phyloP scores from a whole-genome alignment of 192 early-diverging fungal genomes.

The Helicostylum pulchrum region DNA sequence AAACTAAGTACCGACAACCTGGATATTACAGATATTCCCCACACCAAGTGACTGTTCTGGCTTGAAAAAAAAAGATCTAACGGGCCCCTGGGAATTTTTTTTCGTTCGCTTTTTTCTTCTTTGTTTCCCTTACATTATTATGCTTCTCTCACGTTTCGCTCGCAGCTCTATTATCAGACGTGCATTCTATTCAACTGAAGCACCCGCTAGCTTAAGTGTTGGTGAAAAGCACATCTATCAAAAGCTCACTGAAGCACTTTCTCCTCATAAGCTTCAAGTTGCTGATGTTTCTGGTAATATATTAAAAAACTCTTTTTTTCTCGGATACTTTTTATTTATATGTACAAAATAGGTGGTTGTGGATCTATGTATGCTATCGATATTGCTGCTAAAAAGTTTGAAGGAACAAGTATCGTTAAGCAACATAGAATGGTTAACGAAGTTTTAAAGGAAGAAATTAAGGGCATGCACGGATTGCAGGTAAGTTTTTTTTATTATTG shows the following conservation, averaged over 20 bases:
- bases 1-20: no score
- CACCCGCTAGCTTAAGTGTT: conserved; percentile 29
- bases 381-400: conserved; percentile 76
- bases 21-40: no score
- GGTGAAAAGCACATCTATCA: conserved; percentile 76
- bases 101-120: neutral
- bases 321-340: neutral
- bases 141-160: conserved; percentile 7
- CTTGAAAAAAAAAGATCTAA: neutral
- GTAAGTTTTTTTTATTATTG: conserved; percentile 24
- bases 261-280: conserved; percentile 69
- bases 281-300: conserved; percentile 76
- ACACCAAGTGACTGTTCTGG: no score
- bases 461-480: conserved; percentile 87
- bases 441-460: conserved; percentile 85
- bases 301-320: neutral
- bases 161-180: conserved; percentile 1
- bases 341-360: conserved; percentile 73
- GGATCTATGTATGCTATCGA: conserved; percentile 96
- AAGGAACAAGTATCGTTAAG: conserved; percentile 72
- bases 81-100: neutral
- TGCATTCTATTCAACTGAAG: conserved; percentile 13
- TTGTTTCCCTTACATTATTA: neutral
- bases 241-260: conserved; percentile 67
- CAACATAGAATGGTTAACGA: conserved; percentile 91